Conservation (phyloP, 257 asterid species). For the Solanum chaucha region DNA sequence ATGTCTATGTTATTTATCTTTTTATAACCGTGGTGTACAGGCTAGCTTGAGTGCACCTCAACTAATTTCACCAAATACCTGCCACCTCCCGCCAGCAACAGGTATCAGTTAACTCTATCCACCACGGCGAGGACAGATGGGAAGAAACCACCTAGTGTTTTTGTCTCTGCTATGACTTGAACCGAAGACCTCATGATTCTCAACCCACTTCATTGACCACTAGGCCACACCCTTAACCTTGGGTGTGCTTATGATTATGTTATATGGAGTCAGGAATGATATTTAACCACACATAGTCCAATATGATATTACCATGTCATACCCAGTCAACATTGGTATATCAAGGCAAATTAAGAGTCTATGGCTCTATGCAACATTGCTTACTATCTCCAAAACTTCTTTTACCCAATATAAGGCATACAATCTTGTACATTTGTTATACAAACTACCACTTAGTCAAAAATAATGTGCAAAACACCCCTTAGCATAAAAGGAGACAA, state of each 20-base stretch:
- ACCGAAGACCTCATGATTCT: background rate
- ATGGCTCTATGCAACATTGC: background rate
- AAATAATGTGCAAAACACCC: background rate
- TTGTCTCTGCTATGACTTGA: background rate
- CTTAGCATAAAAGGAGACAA: background rate
- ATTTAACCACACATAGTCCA: background rate
- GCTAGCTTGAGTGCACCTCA: background rate
- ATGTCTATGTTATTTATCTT: background rate
- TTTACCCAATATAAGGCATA: background rate
- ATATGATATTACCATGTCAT: background rate
- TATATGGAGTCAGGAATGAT: background rate
- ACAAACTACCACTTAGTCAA: background rate
- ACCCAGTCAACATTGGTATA: background rate
- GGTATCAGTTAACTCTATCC: background rate
- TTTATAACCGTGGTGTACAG: background rate
- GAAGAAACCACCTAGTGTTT: background rate
- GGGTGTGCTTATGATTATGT: background rate
- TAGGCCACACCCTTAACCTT: background rate
- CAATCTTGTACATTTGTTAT: background rate
- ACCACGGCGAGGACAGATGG: background rate
- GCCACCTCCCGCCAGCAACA: background rate
- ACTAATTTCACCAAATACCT: background rate
- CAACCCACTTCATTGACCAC: background rate
- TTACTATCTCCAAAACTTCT: background rate
- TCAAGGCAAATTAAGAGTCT: background rate